These are phyloP conservation scores for Talaromyces sp. DNA, from an alignment of 2,329 filamentous ascomycete species.

Conservation along the genomic window DNA sequence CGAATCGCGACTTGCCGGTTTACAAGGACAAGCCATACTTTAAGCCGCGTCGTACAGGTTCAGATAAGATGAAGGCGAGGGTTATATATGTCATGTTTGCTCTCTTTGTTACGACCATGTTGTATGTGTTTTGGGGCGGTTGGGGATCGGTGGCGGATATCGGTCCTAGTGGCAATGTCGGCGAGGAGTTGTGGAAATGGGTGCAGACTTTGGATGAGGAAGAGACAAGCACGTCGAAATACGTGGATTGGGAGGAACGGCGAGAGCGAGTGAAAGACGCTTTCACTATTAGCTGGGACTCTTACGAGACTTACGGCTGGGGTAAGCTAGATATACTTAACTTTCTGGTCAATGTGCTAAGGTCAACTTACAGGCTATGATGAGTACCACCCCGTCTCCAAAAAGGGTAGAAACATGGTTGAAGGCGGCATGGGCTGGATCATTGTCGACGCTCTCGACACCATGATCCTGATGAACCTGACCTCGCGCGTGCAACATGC, in stretches of 20 bases:
- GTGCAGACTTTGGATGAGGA: conserved; percentile 44
- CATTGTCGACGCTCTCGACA: conserved; percentile 92
- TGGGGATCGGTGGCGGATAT: conserved; percentile 17
- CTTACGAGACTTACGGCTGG: conserved; percentile 91
- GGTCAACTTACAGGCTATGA: conserved; percentile 47
- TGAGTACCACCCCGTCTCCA: conserved; percentile 78
- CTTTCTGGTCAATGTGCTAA: background rate
- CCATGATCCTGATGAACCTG: conserved; percentile 96
- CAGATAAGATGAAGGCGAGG: conserved; percentile 61
- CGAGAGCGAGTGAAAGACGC: conserved; percentile 80
- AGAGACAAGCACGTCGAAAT: conserved; percentile 17
- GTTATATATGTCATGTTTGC: conserved; percentile 53
- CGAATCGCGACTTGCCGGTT: conserved; percentile 69
- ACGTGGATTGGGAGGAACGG: conserved; percentile 70
- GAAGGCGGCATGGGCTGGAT: conserved; percentile 93
- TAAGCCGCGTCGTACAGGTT: conserved; percentile 49
- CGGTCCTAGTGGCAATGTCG: conserved; percentile 29
- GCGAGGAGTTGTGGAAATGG: conserved; percentile 52
- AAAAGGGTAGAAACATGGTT: conserved; percentile 78
- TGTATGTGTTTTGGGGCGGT: conserved; percentile 57
- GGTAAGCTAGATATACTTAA: conserved; percentile 53
- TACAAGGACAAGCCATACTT: conserved; percentile 98
- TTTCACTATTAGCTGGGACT: conserved; percentile 87
- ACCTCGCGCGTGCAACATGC: conserved; percentile 80
- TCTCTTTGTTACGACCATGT: conserved; percentile 49